A percentile compares a stretch with the other conserved stretches of the same genome.
Conservation (phyloP, 1,139 yeast genomes). For the Pichia sp. region DNA sequence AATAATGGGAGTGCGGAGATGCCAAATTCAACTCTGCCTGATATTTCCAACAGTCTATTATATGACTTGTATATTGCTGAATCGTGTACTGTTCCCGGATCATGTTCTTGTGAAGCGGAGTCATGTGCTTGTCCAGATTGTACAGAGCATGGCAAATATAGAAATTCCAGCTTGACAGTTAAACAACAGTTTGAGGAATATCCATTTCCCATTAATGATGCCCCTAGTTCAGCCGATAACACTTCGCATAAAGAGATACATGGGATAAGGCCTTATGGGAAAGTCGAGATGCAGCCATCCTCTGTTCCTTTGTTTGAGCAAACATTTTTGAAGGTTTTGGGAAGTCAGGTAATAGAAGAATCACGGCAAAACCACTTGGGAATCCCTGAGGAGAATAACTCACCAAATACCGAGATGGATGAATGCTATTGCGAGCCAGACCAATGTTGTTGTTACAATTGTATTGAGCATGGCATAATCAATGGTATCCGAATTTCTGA, state of each 20-base stretch:
- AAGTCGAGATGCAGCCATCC: slow-evolving; percentile 16
- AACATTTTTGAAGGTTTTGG: slow-evolving; percentile 13
- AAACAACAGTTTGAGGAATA: slow-evolving; percentile 19
- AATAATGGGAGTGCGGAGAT: not conserved
- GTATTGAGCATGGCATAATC: slow-evolving; percentile 52
- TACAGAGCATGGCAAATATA: slow-evolving; percentile 38
- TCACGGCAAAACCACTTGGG: not conserved
- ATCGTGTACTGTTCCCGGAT: slow-evolving; percentile 46
- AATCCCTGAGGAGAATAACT: not conserved
- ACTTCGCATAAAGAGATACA: not conserved
- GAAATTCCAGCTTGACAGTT: slow-evolving; percentile 13
- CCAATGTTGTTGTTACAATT: slow-evolving; percentile 48
- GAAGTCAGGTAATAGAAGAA: not conserved
- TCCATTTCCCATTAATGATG: slow-evolving; percentile 14
- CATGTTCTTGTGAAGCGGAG: slow-evolving; percentile 45
- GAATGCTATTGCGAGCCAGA: slow-evolving; percentile 44
- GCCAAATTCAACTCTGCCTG: not conserved
- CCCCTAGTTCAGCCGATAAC: not conserved
- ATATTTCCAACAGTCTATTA: slow-evolving; percentile 8
- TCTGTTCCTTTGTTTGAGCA: slow-evolving; percentile 21
- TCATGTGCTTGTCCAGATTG: slow-evolving; percentile 48
- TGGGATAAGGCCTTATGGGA: slow-evolving; percentile 13
- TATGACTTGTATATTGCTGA: slow-evolving; percentile 32
- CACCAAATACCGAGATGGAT: slow-evolving; percentile 10
- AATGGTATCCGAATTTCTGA: slow-evolving; percentile 48